Evolutionary conservation across 1,139 yeast species (phyloP).

Genomic region (Taphrina deformans): DNA sequence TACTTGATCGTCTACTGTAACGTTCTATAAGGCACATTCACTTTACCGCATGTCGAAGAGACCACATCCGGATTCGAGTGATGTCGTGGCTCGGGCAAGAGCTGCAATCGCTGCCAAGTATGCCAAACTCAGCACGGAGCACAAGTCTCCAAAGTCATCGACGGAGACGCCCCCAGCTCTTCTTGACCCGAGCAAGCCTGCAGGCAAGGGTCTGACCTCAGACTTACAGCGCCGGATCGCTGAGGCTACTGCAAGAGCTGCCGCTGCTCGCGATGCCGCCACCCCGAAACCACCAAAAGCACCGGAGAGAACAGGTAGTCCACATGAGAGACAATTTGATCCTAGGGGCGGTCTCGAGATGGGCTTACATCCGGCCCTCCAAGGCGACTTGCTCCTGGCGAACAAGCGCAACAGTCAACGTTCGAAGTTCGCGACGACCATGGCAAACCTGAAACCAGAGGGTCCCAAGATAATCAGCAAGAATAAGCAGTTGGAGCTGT

Average conservation of each 20-base stretch:
- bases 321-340: constrained; percentile 22
- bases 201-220: neutral
- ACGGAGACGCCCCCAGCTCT: neutral
- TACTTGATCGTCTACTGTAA: neutral
- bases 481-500: constrained; percentile 35
- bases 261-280: constrained; percentile 32
- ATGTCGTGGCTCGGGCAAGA: constrained; percentile 21
- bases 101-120: constrained; percentile 29
- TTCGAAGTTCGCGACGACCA: constrained; percentile 29
- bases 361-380: constrained; percentile 41
- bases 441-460: constrained; percentile 19
- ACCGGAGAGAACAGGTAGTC: neutral
- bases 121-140: constrained; percentile 20
- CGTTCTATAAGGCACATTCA: no score
- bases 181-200: neutral
- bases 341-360: constrained; percentile 41
- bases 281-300: constrained; percentile 5
- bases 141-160: constrained; percentile 11
- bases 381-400: constrained; percentile 31
- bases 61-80: constrained; percentile 22
- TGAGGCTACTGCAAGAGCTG: constrained; percentile 37
- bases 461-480: constrained; percentile 35
- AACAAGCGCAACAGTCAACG: constrained; percentile 24
- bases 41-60: constrained; percentile 13
- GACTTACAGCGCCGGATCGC: constrained; percentile 26